Percentiles rank a stretch among this genome's conserved stretches.
phyloP scores from a whole-genome alignment of 1,139 yeast species.

The Yamadazyma membranifaciens region DNA sequence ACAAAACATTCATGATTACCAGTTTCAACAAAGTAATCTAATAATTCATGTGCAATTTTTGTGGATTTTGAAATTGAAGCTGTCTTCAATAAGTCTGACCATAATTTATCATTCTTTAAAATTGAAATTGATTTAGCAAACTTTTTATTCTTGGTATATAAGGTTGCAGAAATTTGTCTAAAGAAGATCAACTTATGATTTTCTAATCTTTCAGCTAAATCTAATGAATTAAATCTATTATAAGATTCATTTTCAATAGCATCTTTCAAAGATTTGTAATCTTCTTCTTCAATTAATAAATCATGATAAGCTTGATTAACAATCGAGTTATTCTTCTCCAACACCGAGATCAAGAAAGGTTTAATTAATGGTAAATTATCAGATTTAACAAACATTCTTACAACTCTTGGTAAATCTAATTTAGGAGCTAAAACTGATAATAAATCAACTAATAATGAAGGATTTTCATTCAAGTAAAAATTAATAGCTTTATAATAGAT shows the following conservation, averaged over 20 bases:
- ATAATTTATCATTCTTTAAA: constrained; percentile 86
- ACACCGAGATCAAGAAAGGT: constrained; percentile 89
- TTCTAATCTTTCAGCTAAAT: constrained; percentile 89
- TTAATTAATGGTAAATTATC: constrained; percentile 95
- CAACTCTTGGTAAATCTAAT: constrained; percentile 92
- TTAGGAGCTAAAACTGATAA: constrained; percentile 85
- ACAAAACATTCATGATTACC: constrained; percentile 96
- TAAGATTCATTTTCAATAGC: constrained; percentile 77
- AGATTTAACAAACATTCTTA: constrained; percentile 89
- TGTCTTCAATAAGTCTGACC: constrained; percentile 93
- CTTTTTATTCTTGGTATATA: constrained; percentile 92
- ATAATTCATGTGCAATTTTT: constrained; percentile 84
- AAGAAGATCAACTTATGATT: constrained; percentile 87
- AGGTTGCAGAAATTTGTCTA: constrained; percentile 92
- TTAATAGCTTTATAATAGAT: constrained; percentile 96
- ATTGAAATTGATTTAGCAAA: constrained; percentile 87
- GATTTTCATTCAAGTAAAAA: constrained; percentile 90
- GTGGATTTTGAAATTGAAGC: constrained; percentile 79
- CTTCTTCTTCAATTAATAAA: constrained; percentile 93
- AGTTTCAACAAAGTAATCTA: constrained; percentile 92
- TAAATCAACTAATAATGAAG: constrained; percentile 84
- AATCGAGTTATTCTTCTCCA: constrained; percentile 84
- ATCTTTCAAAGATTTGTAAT: constrained; percentile 81
- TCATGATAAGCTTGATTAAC: constrained; percentile 97
- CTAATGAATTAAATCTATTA: constrained; percentile 90